Conservation (phyloP, 371 early-diverging fungal genomes). For the Caulochytrium protostelioides region DNA sequence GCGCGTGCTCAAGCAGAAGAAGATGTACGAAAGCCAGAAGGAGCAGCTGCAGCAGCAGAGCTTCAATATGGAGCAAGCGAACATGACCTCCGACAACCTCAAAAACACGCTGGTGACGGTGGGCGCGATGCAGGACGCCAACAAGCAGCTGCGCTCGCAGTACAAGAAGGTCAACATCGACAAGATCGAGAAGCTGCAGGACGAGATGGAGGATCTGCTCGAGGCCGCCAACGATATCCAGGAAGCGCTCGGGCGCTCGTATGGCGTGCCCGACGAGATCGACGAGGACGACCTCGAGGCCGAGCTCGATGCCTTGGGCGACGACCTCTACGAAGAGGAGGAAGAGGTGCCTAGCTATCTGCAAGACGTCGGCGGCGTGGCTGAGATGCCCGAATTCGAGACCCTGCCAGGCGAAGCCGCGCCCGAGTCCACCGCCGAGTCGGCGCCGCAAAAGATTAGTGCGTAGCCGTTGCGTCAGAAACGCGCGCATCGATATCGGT, state of each 20-base stretch:
- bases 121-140: constrained; percentile 82
- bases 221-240: constrained; percentile 89
- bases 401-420: too few relatives aligned
- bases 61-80: constrained; percentile 93
- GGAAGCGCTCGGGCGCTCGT: constrained; percentile 71
- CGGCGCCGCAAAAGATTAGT: too few relatives aligned
- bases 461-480: too few relatives aligned
- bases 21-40: constrained; percentile 75
- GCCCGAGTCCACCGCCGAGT: too few relatives aligned
- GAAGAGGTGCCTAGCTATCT: constrained; percentile 43
- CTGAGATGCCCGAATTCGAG: constrained; percentile 1
- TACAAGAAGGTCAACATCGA: constrained; percentile 79
- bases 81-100: constrained; percentile 79
- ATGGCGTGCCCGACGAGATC: constrained; percentile 77
- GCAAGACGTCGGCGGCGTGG: too few relatives aligned
- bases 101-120: constrained; percentile 77
- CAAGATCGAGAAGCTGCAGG: constrained; percentile 85
- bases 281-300: constrained; percentile 93
- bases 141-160: constrained; percentile 78
- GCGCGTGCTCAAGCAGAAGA: constrained; percentile 73
- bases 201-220: constrained; percentile 88
- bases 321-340: constrained; percentile 61
- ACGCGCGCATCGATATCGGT: too few relatives aligned
- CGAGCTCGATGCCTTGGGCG: constrained; percentile 85
- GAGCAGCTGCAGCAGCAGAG: constrained; percentile 81